A percentile compares a stretch with the other conserved stretches of the same genome.
phyloP scores from a whole-genome alignment of 2,329 filamentous ascomycete species.

The Lojkania enalia region DNA sequence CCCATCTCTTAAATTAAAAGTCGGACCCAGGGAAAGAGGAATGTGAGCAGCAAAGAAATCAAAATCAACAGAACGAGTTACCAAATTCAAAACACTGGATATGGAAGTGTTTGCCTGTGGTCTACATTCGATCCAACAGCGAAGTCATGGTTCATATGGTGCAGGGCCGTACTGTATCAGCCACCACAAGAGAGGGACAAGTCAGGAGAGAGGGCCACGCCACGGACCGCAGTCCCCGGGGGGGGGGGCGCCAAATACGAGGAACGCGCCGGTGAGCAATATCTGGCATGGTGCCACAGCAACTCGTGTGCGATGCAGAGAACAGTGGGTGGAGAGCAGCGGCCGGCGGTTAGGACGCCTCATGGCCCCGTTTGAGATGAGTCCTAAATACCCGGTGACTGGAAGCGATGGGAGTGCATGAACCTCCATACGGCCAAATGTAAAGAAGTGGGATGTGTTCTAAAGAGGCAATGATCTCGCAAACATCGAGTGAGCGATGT shows the following conservation, averaged over 20 bases:
- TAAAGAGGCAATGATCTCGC: too few species aligned
- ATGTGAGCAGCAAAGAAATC: conserved; percentile 3
- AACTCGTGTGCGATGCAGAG: neutral
- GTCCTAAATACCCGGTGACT: neutral
- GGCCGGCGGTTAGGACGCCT: conserved; percentile 6
- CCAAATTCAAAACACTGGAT: too few species aligned
- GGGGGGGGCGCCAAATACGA: neutral
- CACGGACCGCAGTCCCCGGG: neutral
- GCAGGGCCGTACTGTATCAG: conserved; percentile 10
- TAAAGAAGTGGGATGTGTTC: too few species aligned
- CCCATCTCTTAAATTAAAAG: conserved; percentile 20
- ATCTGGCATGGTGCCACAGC: conserved; percentile 6
- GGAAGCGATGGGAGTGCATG: too few species aligned
- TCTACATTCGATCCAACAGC: conserved; percentile 7
- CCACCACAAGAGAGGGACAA: conserved; percentile 17
- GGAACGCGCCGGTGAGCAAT: conserved; percentile 16
- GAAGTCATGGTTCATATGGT: conserved; percentile 18
- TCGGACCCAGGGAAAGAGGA: conserved; percentile 1
- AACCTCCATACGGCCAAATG: too few species aligned
- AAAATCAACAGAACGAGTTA: neutral
- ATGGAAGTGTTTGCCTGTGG: neutral
- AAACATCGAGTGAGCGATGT: too few species aligned
- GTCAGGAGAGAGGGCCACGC: conserved; percentile 1
- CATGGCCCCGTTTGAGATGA: too few species aligned
- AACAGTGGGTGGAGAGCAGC: neutral